Percentiles rank a stretch among this genome's conserved stretches.
Evolutionary conservation across 768 basidiomycete species (phyloP).

Genomic region (Leccinum truebloodii): DNA sequence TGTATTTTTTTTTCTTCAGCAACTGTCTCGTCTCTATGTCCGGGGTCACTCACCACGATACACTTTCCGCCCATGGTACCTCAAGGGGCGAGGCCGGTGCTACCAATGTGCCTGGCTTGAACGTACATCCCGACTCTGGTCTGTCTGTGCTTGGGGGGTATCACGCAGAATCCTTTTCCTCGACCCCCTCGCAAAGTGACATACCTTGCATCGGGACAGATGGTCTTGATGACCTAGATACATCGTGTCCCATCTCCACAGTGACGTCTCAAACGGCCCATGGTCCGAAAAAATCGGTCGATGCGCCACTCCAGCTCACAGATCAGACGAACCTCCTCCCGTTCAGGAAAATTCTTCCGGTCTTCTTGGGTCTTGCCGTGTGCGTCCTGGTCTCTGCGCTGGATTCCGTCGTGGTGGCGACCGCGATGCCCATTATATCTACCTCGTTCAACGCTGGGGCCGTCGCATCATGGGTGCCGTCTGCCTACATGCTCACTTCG

Average conservation of each 20-base stretch:
- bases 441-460: conserved; percentile 55
- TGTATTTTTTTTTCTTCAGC: conserved; percentile 1
- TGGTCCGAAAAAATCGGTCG: background rate
- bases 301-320: conserved; percentile 39
- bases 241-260: conserved; percentile 8
- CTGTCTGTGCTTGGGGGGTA: background rate
- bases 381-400: conserved; percentile 63
- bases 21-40: background rate
- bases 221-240: conserved; percentile 2
- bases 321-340: conserved; percentile 81
- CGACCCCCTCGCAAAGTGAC: background rate
- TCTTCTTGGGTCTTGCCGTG: conserved; percentile 60
- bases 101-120: background rate
- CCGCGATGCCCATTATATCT: conserved; percentile 72
- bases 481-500: conserved; percentile 67
- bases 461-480: conserved; percentile 64
- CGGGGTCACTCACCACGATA: conserved; percentile 1
- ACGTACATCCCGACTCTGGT: background rate
- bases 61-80: background rate
- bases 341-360: conserved; percentile 58
- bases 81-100: background rate
- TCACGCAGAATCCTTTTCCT: conserved; percentile 4
- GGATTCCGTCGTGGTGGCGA: conserved; percentile 75
- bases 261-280: conserved; percentile 4
- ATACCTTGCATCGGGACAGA: conserved; percentile 1